Evolutionary conservation across 1,284 basidiomycete species (phyloP).

Genomic region (Sporisorium sorghi): DNA sequence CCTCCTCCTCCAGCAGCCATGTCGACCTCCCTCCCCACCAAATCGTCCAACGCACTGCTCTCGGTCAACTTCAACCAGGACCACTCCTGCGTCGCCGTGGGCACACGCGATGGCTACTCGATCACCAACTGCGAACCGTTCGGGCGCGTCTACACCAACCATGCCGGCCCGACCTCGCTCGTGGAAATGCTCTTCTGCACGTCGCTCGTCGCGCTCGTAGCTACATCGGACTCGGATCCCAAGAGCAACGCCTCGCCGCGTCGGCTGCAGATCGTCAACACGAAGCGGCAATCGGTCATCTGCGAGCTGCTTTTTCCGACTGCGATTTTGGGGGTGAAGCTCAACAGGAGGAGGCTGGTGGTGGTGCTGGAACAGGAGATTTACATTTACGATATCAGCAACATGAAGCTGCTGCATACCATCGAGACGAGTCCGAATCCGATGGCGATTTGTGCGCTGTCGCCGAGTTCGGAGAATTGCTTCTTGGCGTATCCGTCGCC

Average conservation of each 20-base stretch:
- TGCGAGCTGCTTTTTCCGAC: conserved; percentile 98
- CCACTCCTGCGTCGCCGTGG: conserved; percentile 87
- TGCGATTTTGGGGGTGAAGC: conserved; percentile 92
- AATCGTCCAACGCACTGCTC: conserved; percentile 53
- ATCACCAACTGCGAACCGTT: conserved; percentile 99
- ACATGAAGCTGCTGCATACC: conserved; percentile 96
- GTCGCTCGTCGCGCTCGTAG: conserved; percentile 93
- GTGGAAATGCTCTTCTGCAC: conserved; percentile 99
- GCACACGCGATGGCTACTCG: conserved; percentile 93
- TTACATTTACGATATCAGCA: conserved; percentile 98
- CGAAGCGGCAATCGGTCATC: conserved; percentile 98
- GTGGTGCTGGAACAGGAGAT: conserved; percentile 96
- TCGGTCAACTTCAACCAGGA: conserved; percentile 64
- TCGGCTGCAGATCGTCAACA: conserved; percentile 91
- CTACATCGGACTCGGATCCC: conserved; percentile 79
- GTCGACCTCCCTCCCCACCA: conserved; percentile 37
- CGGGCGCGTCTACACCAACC: conserved; percentile 92
- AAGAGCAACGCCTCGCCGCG: conserved; percentile 79
- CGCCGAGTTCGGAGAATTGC: conserved; percentile 92
- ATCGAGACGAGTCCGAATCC: conserved; percentile 97
- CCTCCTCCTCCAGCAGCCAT: conserved; percentile 4
- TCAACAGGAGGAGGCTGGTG: conserved; percentile 94
- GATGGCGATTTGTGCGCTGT: conserved; percentile 92
- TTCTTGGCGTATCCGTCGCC: conserved; percentile 96
- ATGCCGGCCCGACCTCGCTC: conserved; percentile 90